phyloP scores from a whole-genome alignment of 148 eudicot genomes.

The Beta vulgaris region DNA sequence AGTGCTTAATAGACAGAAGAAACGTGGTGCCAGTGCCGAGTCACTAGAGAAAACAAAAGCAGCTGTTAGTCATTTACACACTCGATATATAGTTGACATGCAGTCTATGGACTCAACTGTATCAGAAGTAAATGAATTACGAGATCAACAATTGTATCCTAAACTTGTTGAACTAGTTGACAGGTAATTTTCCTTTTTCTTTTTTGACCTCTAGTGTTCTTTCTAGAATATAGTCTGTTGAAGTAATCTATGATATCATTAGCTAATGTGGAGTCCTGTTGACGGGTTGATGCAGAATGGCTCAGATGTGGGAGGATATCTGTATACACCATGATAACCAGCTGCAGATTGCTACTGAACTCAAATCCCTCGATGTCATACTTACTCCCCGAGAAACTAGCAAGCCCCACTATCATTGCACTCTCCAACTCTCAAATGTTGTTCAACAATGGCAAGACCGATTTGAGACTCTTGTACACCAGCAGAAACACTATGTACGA shows the following conservation, averaged over 20 bases:
- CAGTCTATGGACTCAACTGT: conserved; percentile 98
- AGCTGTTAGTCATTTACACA: conserved; percentile 96
- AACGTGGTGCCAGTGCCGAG: conserved; percentile 68
- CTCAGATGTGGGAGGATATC: conserved; percentile 81
- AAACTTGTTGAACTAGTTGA: conserved; percentile 84
- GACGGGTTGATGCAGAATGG: conserved; percentile 53
- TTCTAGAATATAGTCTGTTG: too few relatives aligned
- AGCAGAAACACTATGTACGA: conserved; percentile 63
- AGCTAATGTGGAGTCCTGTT: conserved; percentile 1
- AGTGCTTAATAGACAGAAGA: conserved; percentile 73
- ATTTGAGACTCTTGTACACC: conserved; percentile 58
- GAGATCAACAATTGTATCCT: conserved; percentile 89
- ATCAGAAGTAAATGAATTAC: conserved; percentile 81
- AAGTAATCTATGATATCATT: too few relatives aligned
- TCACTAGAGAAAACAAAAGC: conserved; percentile 93
- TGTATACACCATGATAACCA: conserved; percentile 60
- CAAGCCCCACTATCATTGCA: conserved; percentile 63
- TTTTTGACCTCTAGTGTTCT: background rate
- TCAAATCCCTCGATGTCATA: conserved; percentile 59
- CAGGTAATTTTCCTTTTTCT: conserved; percentile 44
- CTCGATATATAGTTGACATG: conserved; percentile 97
- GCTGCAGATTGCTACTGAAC: conserved; percentile 44
- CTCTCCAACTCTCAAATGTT: conserved; percentile 53
- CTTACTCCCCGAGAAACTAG: conserved; percentile 64
- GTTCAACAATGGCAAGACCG: conserved; percentile 60